Base-by-base conservation (phyloP, 2,329 filamentous ascomycete genomes). In the Pseudomassariella vexata region DNA sequence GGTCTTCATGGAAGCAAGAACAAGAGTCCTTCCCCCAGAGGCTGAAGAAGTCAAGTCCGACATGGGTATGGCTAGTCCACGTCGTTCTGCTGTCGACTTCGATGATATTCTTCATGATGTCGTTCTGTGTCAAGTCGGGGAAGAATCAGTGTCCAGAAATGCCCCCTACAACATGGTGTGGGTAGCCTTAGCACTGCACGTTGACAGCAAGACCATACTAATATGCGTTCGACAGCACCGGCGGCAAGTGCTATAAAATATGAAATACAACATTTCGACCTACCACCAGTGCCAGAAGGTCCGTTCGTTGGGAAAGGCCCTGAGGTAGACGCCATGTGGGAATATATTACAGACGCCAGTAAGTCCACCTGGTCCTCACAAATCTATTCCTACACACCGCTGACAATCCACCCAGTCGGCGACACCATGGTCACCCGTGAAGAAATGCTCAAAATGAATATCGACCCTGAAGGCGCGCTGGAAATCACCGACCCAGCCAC, bases 361-460 rank as follows among this genome's bases (percentile, higher is more conserved):
- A 47, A 14, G 50, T 49, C 25, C 9, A 27, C 20, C n/a, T 8
- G 20, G 8, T 9, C 2, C 5, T 21, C 7, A 21, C 12, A 18
- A 9, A 5, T 11, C 19, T 19, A 12, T 3, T 18, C 16, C 20
- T 4, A 17, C 2, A 8, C 24, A 5, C 18, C 7, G 5, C 26
- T 45, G 28, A 36, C 11, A 12, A 16, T 16, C 19, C 18, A 9
- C 14, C 7, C 34, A 73, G 73, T 79, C 17, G 74, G 74, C 22
- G 74, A 79, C 47, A 72, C 74, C 44, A 75, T 76, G 66, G 70
- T 80, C 31, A 67, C 67, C 1, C 56, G 63, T 15, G 57, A 64
- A 5, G 73, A 79, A 44, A 65, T 77, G 18, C 53, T 64, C 24
- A 65, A 64, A 15, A 63, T 80, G 1, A 65, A 66, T 5, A 56